Evolutionary conservation across 2,329 filamentous ascomycete species (phyloP).

Genomic region (Fusarium verrucosum): DNA sequence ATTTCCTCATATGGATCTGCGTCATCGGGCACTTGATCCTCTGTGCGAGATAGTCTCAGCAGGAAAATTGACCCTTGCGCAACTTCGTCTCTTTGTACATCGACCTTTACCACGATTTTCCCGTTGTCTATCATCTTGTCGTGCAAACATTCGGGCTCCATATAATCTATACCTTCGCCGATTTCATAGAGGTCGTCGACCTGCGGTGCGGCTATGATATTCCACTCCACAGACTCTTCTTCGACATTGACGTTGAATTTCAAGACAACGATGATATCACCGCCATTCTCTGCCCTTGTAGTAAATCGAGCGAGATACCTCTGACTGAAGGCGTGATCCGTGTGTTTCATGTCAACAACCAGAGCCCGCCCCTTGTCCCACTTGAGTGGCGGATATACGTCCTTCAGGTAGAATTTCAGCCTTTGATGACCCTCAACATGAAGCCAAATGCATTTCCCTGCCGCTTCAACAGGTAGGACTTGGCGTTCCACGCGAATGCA

Average conservation of each 20-base stretch:
- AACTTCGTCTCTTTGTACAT: not conserved
- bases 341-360: not conserved
- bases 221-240: not conserved
- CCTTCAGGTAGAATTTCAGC: not conserved
- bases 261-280: not conserved
- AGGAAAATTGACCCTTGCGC: not conserved
- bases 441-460: not conserved
- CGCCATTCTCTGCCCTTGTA: not conserved
- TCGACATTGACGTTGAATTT: not conserved
- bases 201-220: not conserved
- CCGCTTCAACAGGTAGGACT: accelerated
- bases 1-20: not conserved
- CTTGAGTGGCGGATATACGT: not conserved
- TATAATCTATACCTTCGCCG: not conserved
- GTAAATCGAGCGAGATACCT: not conserved
- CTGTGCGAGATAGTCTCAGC: not conserved
- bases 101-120: accelerated
- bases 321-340: accelerated
- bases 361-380: conserved; percentile 3
- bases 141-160: accelerated
- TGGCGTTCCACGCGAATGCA: not conserved
- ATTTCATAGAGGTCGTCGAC: accelerated
- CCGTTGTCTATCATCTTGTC: not conserved
- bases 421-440: not conserved
- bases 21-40: accelerated